Percentiles rank a stretch among this genome's conserved stretches.
phyloP scores from a whole-genome alignment of 805 yeast genomes.

The Wickerhamomyces subpelliculosus region DNA sequence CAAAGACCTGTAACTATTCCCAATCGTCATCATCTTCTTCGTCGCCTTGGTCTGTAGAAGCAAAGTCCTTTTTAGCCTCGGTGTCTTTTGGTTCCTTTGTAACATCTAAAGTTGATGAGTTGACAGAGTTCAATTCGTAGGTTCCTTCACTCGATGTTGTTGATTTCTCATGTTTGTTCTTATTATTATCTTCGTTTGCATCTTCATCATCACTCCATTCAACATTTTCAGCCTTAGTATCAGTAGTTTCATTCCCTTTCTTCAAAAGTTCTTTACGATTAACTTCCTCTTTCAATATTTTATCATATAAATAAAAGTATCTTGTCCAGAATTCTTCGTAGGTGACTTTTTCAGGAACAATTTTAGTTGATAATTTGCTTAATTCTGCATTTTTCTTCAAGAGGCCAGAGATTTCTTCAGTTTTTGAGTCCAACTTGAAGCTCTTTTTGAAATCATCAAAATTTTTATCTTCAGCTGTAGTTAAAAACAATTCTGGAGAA shows the following conservation, averaged over 20 bases:
- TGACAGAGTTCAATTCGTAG: constrained; percentile 32
- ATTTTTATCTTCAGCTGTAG: constrained; percentile 25
- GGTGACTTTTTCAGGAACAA: constrained; percentile 60
- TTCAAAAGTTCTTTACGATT: constrained; percentile 58
- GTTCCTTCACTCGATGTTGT: constrained; percentile 33
- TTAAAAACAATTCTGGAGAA: constrained; percentile 25
- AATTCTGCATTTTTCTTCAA: constrained; percentile 46
- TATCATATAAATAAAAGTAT: constrained; percentile 13
- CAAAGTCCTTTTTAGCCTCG: neutral
- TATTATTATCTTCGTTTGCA: constrained; percentile 32
- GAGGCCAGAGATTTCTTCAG: constrained; percentile 43
- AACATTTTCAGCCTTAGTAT: constrained; percentile 40
- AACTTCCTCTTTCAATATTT: constrained; percentile 54
- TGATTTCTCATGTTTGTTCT: constrained; percentile 12
- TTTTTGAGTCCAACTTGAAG: constrained; percentile 40
- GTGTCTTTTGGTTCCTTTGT: constrained; percentile 6
- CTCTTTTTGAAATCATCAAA: constrained; percentile 27
- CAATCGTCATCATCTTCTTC: constrained; percentile 42
- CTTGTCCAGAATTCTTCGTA: constrained; percentile 54
- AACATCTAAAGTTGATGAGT: constrained; percentile 29
- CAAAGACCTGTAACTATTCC: constrained; percentile 47
- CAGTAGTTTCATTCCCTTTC: constrained; percentile 19
- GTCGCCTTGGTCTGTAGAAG: constrained; percentile 19
- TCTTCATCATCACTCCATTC: constrained; percentile 46
- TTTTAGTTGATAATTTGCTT: constrained; percentile 43